A percentile compares a stretch with the other conserved stretches of the same genome.
These are phyloP conservation scores for Fusarium chaquense DNA, from an alignment of 2,329 filamentous ascomycete genomes.

Conservation along the genomic window DNA sequence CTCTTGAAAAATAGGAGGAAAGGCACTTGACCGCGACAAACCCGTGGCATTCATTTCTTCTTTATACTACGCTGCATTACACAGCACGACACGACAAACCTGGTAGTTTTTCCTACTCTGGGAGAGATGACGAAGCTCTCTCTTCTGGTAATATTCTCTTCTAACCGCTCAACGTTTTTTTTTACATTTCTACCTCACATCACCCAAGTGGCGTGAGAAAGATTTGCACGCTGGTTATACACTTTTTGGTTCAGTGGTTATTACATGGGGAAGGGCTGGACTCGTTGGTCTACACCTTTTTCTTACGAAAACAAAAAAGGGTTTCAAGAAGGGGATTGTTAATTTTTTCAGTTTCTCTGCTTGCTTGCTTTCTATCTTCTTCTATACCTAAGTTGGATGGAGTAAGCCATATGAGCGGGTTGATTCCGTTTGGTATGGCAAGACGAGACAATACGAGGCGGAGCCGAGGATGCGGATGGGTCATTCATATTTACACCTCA, in stretches of 20 bases:
- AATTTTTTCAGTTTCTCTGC: slow-evolving; percentile 21
- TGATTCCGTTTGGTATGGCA: slow-evolving; percentile 34
- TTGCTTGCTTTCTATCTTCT: slow-evolving; percentile 35
- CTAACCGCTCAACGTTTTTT: slow-evolving; percentile 20
- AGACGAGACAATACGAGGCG: slow-evolving; percentile 12
- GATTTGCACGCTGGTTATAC: slow-evolving; percentile 14
- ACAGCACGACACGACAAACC: slow-evolving; percentile 40
- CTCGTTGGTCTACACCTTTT: slow-evolving; percentile 30
- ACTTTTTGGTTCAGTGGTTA: slow-evolving; percentile 36
- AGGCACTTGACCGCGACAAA: slow-evolving; percentile 32
- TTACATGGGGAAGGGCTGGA: slow-evolving; percentile 22
- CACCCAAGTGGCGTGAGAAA: slow-evolving; percentile 28
- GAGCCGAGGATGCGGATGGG: slow-evolving; percentile 19
- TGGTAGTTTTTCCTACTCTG: slow-evolving; percentile 37
- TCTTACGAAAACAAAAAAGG: slow-evolving; percentile 35
- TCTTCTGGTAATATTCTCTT: slow-evolving; percentile 26
- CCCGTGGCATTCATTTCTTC: slow-evolving; percentile 32
- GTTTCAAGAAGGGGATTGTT: slow-evolving; percentile 32
- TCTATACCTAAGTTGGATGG: slow-evolving; percentile 50
- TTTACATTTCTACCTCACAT: slow-evolving; percentile 25
- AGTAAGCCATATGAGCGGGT: slow-evolving; percentile 39
- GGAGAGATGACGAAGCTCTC: slow-evolving; percentile 2
- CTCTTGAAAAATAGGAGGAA: slow-evolving; percentile 33
- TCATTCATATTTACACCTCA: slow-evolving; percentile 17
- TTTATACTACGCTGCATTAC: slow-evolving; percentile 9